Evolutionary conservation across 768 basidiomycete species (phyloP).

Genomic region (Galerina marginata): DNA sequence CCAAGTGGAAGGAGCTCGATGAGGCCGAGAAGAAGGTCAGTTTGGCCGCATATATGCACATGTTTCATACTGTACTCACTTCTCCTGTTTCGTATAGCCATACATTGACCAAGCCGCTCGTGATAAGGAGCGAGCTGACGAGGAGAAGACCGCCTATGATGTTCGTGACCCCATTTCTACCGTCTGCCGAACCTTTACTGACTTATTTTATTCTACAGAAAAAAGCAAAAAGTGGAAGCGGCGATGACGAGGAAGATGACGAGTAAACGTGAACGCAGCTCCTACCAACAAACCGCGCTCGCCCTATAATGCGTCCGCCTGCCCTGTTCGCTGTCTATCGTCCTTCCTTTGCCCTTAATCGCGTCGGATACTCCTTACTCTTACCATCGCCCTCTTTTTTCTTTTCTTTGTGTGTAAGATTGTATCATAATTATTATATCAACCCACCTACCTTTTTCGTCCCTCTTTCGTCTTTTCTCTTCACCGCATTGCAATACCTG

Average conservation of each 20-base stretch:
- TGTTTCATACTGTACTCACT: constrained; percentile 12
- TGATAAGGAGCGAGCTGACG: constrained; percentile 88
- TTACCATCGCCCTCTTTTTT: constrained; percentile 8
- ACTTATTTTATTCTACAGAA: constrained; percentile 17
- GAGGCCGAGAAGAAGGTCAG: constrained; percentile 90
- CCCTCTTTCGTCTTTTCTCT: not conserved
- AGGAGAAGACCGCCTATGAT: constrained; percentile 69
- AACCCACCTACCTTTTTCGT: not conserved
- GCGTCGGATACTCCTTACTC: constrained; percentile 9
- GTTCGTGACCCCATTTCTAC: constrained; percentile 29
- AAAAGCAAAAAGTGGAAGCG: constrained; percentile 35
- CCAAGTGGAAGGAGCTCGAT: constrained; percentile 95
- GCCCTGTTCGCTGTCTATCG: constrained; percentile 4
- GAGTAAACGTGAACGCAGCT: constrained; percentile 27
- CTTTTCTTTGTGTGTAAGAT: constrained; percentile 20
- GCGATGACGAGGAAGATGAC: constrained; percentile 42
- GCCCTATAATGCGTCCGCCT: constrained; percentile 4
- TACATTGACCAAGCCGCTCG: constrained; percentile 86
- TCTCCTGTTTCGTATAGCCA: constrained; percentile 53
- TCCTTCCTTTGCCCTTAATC: constrained; percentile 12
- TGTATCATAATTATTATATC: constrained; percentile 26
- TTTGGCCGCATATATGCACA: constrained; percentile 14
- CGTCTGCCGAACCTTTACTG: not conserved
- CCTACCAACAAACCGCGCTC: not conserved
- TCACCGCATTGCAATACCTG: no score